phyloP scores from a whole-genome alignment of 2,329 filamentous ascomycete genomes.

The Colletotrichum noveboracense region DNA sequence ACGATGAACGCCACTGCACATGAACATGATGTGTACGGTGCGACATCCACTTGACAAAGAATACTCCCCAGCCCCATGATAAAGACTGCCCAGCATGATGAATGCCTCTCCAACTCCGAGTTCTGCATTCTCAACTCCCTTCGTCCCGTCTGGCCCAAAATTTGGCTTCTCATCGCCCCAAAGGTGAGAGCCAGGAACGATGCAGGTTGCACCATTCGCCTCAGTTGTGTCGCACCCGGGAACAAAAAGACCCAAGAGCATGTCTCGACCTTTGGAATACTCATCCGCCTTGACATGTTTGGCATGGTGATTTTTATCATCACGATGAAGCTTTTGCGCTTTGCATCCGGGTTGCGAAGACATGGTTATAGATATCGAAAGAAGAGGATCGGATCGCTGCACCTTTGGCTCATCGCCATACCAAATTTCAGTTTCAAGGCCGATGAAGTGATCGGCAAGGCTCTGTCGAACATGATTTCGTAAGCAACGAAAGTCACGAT shows the following conservation, averaged over 20 bases:
- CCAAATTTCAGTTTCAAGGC: constrained; percentile 37
- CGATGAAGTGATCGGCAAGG: constrained; percentile 35
- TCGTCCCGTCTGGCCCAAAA: constrained; percentile 34
- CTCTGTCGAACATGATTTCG: constrained; percentile 14
- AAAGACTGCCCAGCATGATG: constrained; percentile 41
- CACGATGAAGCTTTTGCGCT: constrained; percentile 38
- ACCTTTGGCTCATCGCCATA: constrained; percentile 32
- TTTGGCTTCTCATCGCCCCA: constrained; percentile 42
- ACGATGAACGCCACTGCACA: constrained; percentile 40
- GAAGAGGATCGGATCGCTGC: constrained; percentile 36
- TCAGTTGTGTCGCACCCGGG: constrained; percentile 37
- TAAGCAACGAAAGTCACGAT: background rate
- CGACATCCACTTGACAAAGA: constrained; percentile 30
- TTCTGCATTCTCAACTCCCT: constrained; percentile 29
- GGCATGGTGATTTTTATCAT: constrained; percentile 44
- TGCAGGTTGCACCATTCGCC: constrained; percentile 40
- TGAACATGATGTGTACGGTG: constrained; percentile 44
- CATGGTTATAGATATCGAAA: constrained; percentile 42
- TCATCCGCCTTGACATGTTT: constrained; percentile 27
- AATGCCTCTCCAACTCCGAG: constrained; percentile 40
- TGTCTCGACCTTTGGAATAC: constrained; percentile 35
- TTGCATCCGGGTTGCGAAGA: constrained; percentile 35
- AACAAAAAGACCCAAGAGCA: constrained; percentile 39
- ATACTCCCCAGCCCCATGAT: constrained; percentile 39
- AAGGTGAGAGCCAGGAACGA: constrained; percentile 41